Percentiles rank a stretch among this genome's conserved stretches.
phyloP scores from a whole-genome alignment of 1,139 yeast species.

The Debaryomyces coudertii region DNA sequence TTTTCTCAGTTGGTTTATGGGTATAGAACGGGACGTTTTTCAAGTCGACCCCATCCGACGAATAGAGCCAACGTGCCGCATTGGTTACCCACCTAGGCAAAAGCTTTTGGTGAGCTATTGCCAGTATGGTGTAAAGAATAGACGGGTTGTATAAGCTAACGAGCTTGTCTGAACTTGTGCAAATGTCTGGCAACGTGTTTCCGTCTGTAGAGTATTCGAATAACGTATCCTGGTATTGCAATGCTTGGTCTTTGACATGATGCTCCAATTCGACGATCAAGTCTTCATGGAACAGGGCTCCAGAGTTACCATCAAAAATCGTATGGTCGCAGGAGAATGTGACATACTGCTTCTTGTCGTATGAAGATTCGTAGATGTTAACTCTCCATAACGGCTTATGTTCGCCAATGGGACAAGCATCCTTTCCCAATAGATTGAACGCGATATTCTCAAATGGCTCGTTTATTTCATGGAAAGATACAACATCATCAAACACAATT shows the following conservation, averaged over 20 bases:
- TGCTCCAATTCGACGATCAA: slow-evolving; percentile 22
- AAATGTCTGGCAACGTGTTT: slow-evolving; percentile 5
- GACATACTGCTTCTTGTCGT: slow-evolving; percentile 21
- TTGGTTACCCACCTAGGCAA: slow-evolving; percentile 16
- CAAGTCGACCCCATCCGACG: slow-evolving; percentile 14
- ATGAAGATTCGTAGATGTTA: slow-evolving; percentile 23
- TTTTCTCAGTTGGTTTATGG: slow-evolving; percentile 15
- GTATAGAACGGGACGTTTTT: slow-evolving; percentile 21
- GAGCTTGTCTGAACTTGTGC: slow-evolving; percentile 9
- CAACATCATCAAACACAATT: slow-evolving; percentile 31
- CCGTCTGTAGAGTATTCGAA: slow-evolving; percentile 14
- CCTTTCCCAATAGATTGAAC: slow-evolving; percentile 22
- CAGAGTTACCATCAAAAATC: slow-evolving; percentile 40
- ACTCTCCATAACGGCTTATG: slow-evolving; percentile 37
- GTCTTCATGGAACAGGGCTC: slow-evolving; percentile 35
- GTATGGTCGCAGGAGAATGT: slow-evolving; percentile 37
- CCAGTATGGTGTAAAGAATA: slow-evolving; percentile 11
- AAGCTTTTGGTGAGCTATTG: slow-evolving; percentile 6
- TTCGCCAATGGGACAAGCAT: slow-evolving; percentile 19
- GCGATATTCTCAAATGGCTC: slow-evolving; percentile 19
- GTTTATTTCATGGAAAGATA: slow-evolving; percentile 19
- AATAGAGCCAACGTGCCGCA: background rate
- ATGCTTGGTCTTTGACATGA: background rate
- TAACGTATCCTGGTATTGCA: slow-evolving; percentile 7
- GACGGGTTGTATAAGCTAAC: slow-evolving; percentile 17